Evolutionary conservation across 306 rosid genomes (phyloP), one percentile per base, ranked within the genome.

Genomic region (Prunus fruticosa): DNA sequence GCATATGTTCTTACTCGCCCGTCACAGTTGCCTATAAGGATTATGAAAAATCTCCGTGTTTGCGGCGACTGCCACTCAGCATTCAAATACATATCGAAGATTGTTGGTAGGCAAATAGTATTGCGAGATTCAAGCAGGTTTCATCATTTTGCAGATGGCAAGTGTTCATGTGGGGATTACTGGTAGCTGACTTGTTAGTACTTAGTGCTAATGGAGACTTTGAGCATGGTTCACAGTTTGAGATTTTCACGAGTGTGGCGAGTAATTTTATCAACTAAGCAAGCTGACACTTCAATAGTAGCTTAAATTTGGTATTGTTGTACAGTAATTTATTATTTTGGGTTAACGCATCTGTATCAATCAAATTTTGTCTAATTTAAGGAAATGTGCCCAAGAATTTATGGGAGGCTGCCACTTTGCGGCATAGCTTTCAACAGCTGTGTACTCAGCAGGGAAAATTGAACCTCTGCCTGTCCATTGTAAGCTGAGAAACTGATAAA

Each of bases 11-110:
- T 93, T 65, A 89, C 93, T 60, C 91, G 86, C 25, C 78, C 84
- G 69, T 93, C 98, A 8, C 85, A 89, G 67, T 53, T 89, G 79
- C 91, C 98, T n/a, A 88, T 91, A 71, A 86, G 98, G 88, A 93
- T 89, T 77, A 89, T 93, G 96, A 93, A 93, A 80, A 93, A 91
- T 76, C 93, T 93, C 34, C 87, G 98, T 32, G 90, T 93, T 79
- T 93, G 97, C 74, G 97, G 97, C 74, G 98, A 93, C 77, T 93
- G 98, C 82, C 98, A 93, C 82, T 76, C 91, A 58, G 96, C 93
- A 80, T 93, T 89, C 87, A 93, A 93, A 75, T 89, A 80, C 81
- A 86, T 93, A 74, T 93, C 98, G 12, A 82, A 87, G 78, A 91
- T 91, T 73, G 90, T 88, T 64, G 83, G 81, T 66, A 87, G 98